Percentiles rank a stretch among this genome's conserved stretches.
Conservation (phyloP, 2,329 filamentous ascomycete genomes). For the Beauveria medogensis region DNA sequence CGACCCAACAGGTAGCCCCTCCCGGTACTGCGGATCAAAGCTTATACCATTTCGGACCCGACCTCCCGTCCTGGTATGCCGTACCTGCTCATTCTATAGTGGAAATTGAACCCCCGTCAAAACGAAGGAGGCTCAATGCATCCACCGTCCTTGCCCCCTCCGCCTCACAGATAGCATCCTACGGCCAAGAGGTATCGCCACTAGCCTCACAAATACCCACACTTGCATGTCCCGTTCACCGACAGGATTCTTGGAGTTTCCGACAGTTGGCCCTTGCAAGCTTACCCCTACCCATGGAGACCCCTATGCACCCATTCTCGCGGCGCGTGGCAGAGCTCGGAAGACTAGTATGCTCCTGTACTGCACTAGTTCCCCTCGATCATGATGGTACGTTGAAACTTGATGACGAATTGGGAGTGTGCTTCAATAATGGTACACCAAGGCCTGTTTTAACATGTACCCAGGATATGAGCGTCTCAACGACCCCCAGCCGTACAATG, state of each 20-base stretch:
- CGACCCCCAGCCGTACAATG: background rate
- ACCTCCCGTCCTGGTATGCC: background rate
- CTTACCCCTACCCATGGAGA: background rate
- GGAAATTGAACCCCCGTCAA: background rate
- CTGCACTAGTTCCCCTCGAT: background rate
- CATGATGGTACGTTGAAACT: background rate
- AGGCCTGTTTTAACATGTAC: background rate
- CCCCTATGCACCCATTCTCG: background rate
- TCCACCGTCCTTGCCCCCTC: background rate
- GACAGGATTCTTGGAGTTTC: background rate
- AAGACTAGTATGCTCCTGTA: background rate
- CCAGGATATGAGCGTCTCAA: conserved; percentile 4
- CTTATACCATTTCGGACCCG: background rate
- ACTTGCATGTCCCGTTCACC: background rate
- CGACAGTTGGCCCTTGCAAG: background rate
- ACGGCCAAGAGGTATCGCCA: background rate
- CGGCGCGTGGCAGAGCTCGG: background rate
- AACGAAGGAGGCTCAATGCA: background rate
- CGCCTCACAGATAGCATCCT: background rate
- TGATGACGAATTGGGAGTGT: background rate
- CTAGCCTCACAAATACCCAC: background rate
- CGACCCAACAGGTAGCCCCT: background rate
- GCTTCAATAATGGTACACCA: background rate
- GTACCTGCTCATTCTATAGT: no score
- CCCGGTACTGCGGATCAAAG: background rate